Evolutionary conservation across 2,329 filamentous ascomycete genomes (phyloP).

Genomic region (Hymenoscyphus repandus): DNA sequence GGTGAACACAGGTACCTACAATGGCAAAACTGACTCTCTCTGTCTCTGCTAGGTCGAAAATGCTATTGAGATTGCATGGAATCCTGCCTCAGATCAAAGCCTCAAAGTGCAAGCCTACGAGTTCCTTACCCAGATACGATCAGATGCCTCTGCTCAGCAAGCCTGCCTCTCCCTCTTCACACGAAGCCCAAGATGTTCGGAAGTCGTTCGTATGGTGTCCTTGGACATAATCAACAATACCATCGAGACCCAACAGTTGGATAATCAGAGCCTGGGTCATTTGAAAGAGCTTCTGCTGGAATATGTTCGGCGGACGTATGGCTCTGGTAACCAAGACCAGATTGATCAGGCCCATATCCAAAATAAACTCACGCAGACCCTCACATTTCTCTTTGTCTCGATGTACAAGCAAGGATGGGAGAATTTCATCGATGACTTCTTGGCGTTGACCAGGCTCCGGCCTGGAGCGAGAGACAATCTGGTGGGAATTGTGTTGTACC

Average conservation of each 20-base stretch:
- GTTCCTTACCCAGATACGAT: conserved; percentile 71
- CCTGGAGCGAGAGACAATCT: conserved; percentile 64
- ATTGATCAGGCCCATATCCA: conserved; percentile 75
- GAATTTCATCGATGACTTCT: conserved; percentile 84
- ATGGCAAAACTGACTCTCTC: background rate
- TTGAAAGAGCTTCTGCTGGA: conserved; percentile 77
- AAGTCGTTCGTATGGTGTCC: conserved; percentile 82
- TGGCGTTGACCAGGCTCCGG: conserved; percentile 63
- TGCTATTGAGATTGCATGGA: conserved; percentile 90
- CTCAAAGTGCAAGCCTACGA: conserved; percentile 80
- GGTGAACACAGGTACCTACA: background rate
- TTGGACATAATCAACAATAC: conserved; percentile 93
- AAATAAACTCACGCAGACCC: conserved; percentile 94
- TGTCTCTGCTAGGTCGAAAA: conserved; percentile 71
- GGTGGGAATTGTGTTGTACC: conserved; percentile 75
- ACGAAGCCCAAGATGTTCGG: conserved; percentile 66
- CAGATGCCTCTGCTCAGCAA: conserved; percentile 84
- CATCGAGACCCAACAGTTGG: conserved; percentile 72
- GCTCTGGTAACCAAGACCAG: conserved; percentile 45
- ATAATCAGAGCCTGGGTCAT: conserved; percentile 64
- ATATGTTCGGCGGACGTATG: conserved; percentile 75
- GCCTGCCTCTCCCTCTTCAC: conserved; percentile 83
- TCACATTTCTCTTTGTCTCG: conserved; percentile 88
- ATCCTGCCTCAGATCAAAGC: conserved; percentile 67
- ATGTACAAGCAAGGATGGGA: conserved; percentile 85